phyloP scores from a whole-genome alignment of 2,329 filamentous ascomycete species.

The Hortaea sp. region DNA sequence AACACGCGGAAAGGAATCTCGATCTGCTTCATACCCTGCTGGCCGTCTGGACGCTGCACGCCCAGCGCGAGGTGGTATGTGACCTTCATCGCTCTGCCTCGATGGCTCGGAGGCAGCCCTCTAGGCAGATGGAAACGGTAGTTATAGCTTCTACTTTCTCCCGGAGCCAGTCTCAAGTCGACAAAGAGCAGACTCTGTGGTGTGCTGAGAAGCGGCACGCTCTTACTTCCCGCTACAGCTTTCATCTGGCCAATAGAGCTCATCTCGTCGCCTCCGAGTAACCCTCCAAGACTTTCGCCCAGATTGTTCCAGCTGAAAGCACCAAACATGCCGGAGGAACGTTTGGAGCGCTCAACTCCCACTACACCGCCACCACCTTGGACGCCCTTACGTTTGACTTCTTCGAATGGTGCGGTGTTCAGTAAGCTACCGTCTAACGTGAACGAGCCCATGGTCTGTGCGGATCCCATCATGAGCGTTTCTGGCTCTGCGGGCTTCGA shows the following conservation, averaged over 20 bases:
- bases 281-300: conserved; percentile 75
- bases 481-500: conserved; percentile 49
- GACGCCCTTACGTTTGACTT: conserved; percentile 89
- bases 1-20: conserved; percentile 89
- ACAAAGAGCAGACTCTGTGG: conserved; percentile 95
- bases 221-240: conserved; percentile 71
- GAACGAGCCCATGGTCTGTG: conserved; percentile 86
- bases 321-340: conserved; percentile 69
- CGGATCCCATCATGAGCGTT: conserved; percentile 94
- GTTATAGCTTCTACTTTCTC: conserved; percentile 77
- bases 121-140: conserved; percentile 79
- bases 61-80: conserved; percentile 84
- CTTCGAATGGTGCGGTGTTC: conserved; percentile 82
- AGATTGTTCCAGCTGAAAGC: conserved; percentile 81
- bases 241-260: conserved; percentile 96
- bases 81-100: conserved; percentile 88
- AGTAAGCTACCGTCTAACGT: conserved; percentile 84
- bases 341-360: conserved; percentile 64
- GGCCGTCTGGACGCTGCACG: conserved; percentile 73
- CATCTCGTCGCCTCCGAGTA: conserved; percentile 77
- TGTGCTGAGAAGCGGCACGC: conserved; percentile 84
- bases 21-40: conserved; percentile 69
- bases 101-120: conserved; percentile 82
- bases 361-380: conserved; percentile 76
- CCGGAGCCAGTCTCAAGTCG: conserved; percentile 74